Base-by-base conservation (phyloP, 257 asterid genomes). In the Capsicum pubescens region DNA sequence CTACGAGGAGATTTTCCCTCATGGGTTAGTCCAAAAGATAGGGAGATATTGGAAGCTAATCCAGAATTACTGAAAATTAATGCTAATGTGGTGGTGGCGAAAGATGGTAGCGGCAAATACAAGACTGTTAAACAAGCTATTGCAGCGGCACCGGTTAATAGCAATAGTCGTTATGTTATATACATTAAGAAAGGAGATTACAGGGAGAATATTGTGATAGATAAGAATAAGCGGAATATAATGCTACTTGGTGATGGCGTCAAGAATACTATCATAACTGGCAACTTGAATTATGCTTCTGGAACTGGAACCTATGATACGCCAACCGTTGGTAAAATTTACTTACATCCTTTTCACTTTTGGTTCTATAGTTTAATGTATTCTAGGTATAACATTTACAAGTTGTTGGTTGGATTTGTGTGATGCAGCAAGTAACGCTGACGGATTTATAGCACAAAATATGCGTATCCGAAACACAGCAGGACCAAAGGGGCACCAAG, bases 361-460 rank as follows among this genome's bases (percentile, higher is more conserved):
- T 26, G 32, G 32, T 26, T 26, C 32, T 26, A 26, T 26, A 26
- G 32, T 26, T 26, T 26, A 26, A 26, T 26, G 32, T 26, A 26
- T 26, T 26, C 32, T 26, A 26, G 32, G 32, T 26, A 26, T 26
- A 26, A 26, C 32, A 26, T 26, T 26, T 26, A 26, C 32, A 26
- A 26, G 32, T 26, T 26, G 32, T 26, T 26, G 32, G 32, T 26
- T 26, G 32, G 32, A 26, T 26, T 26, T 26, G 32, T 26, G 32
- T 26, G 32, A 26, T 26, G 32, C 32, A 26, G 32, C 32, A 26
- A 26, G 32, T 26, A 26, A 26, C 32, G 32, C 32, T 0, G 64
- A 70, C 13, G 92, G 93, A 52, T 92, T 92, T 86, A 88, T 92
- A 54, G 95, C 93, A 48, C 91, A 90, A 56, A 91, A 90, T 64